Evolutionary conservation across 371 early-diverging fungal genomes (phyloP).

Genomic region (Mucor lusitanicus): DNA sequence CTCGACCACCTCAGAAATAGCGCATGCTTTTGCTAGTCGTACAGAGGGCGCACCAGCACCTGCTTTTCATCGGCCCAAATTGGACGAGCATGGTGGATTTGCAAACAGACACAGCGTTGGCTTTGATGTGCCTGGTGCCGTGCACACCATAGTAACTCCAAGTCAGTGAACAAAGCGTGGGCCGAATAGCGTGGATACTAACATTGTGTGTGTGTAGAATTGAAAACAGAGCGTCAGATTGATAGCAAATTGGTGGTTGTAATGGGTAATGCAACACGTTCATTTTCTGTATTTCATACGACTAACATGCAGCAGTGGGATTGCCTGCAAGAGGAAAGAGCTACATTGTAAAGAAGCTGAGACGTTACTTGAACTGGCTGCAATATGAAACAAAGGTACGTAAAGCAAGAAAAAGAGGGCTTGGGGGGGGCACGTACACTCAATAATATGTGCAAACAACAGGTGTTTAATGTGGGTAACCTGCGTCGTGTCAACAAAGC

Average conservation of each 20-base stretch:
- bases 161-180: constrained; percentile 9
- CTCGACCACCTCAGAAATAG: neutral
- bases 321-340: constrained; percentile 90
- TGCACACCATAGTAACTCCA: constrained; percentile 33
- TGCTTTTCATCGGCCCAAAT: neutral
- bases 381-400: constrained; percentile 67
- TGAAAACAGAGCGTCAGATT: constrained; percentile 30
- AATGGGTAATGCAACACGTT: constrained; percentile 56
- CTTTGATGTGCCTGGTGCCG: constrained; percentile 37
- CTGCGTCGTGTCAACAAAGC: constrained; percentile 62
- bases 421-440: neutral
- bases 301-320: constrained; percentile 59
- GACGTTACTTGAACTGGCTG: constrained; percentile 74
- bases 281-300: neutral
- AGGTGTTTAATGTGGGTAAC: constrained; percentile 90
- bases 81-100: neutral
- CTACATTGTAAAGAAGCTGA: constrained; percentile 86
- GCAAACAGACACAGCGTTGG: constrained; percentile 25
- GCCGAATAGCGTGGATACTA: neutral
- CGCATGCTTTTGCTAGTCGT: neutral
- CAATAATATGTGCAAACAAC: constrained; percentile 2
- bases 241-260: constrained; percentile 62
- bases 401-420: no score
- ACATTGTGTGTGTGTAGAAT: neutral
- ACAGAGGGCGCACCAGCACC: neutral